These are phyloP conservation scores for Aciculoconidium aculeatum DNA, from an alignment of 805 yeast species.

Conservation along the genomic window DNA sequence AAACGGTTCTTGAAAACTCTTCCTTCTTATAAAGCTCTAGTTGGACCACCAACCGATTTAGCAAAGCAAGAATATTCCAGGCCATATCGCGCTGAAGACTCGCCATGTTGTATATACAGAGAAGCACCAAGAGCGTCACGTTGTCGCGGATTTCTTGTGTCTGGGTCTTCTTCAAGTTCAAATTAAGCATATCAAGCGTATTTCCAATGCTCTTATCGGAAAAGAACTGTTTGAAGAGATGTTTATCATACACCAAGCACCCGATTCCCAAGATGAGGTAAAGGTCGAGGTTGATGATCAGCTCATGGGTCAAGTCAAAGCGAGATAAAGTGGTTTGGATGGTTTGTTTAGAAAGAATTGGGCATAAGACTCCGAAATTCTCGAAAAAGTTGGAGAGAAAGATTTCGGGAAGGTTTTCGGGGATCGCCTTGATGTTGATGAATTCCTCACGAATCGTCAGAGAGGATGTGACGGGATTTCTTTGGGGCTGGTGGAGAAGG, in stretches of 20 bases:
- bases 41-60: constrained; percentile 22
- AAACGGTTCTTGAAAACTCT: constrained; percentile 19
- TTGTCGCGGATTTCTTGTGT: constrained; percentile 21
- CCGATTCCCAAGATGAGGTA: constrained; percentile 36
- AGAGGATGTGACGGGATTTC: no score
- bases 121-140: constrained; percentile 25
- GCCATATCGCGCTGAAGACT: constrained; percentile 21
- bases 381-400: constrained; percentile 32
- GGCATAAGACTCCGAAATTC: constrained; percentile 31
- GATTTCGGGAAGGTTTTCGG: constrained; percentile 21
- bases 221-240: constrained; percentile 23
- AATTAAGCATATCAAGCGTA: constrained; percentile 28
- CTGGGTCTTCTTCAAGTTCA: constrained; percentile 13
- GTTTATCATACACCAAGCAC: constrained; percentile 27
- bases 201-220: constrained; percentile 26
- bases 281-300: constrained; percentile 32
- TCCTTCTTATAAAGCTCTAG: constrained; percentile 15
- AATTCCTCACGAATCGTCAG: no score
- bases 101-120: constrained; percentile 26
- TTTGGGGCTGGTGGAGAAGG: not conserved
- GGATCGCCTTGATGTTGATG: constrained; percentile 29
- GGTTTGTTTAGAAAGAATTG: constrained; percentile 22
- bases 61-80: constrained; percentile 33
- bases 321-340: constrained; percentile 17
- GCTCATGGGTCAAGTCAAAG: constrained; percentile 29